Percentiles rank a stretch among this genome's conserved stretches.
These are phyloP conservation scores for Backusella macrospora DNA, from an alignment of 192 early-diverging fungal genomes.

Conservation along the genomic window DNA sequence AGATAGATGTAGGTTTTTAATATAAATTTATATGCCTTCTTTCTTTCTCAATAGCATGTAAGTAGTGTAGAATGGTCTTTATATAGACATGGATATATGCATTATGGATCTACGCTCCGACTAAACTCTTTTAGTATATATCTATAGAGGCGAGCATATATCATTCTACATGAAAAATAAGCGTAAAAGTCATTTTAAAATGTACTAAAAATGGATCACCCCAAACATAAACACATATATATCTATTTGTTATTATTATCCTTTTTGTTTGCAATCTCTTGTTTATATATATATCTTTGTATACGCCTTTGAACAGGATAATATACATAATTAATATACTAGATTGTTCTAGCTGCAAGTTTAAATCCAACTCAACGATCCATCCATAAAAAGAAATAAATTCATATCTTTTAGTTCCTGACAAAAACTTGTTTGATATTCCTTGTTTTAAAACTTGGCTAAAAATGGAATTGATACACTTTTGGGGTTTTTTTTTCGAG, in stretches of 20 bases:
- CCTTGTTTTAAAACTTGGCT: not conserved
- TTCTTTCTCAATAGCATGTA: too few species aligned
- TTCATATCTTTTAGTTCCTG: not conserved
- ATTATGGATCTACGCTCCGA: not conserved
- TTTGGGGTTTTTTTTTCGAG: too few species aligned
- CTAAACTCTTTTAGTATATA: not conserved
- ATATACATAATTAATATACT: too few species aligned
- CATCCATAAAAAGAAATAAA: not conserved
- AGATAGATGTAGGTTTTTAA: not conserved
- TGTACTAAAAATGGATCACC: not conserved
- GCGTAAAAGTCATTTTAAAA: constrained; percentile 11
- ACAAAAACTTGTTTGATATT: not conserved
- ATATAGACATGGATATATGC: too few species aligned
- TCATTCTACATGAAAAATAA: not conserved
- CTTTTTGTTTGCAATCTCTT: not conserved
- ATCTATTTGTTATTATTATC: too few species aligned
- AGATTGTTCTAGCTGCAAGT: too few species aligned
- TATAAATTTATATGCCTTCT: too few species aligned
- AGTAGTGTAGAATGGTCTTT: too few species aligned
- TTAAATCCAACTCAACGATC: not conserved
- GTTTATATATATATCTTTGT: too few species aligned
- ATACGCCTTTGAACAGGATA: too few species aligned
- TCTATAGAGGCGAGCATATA: not conserved
- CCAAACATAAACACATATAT: too few species aligned
- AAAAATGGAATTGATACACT: not conserved